Conservation (phyloP, 2,329 filamentous ascomycete species). For the Ophiocordyceps unilateralis region DNA sequence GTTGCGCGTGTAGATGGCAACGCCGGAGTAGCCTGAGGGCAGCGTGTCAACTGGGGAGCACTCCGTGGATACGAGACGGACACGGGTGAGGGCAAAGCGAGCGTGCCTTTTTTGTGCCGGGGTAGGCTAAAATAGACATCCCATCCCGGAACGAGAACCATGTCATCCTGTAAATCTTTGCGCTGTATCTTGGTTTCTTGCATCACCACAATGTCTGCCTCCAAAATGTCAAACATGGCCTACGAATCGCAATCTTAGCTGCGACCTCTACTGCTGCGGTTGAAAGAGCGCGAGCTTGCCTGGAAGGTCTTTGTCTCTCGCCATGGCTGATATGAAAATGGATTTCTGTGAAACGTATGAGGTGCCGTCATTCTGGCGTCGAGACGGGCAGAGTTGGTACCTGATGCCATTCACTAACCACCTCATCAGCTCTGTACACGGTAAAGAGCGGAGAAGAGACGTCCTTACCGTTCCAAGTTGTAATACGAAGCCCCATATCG, state of each 20-base stretch:
- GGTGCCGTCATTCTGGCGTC: neutral
- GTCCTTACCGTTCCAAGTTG: slow-evolving; percentile 61
- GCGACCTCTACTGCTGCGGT: neutral
- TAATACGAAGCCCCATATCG: slow-evolving; percentile 61
- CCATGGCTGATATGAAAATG: slow-evolving; percentile 76
- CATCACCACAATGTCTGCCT: slow-evolving; percentile 85
- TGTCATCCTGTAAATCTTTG: slow-evolving; percentile 83
- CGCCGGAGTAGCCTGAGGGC: slow-evolving; percentile 69
- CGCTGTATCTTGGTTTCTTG: slow-evolving; percentile 94
- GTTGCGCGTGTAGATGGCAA: slow-evolving; percentile 88
- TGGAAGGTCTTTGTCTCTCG: slow-evolving; percentile 51
- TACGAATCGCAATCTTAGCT: slow-evolving; percentile 12
- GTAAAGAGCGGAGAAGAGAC: neutral
- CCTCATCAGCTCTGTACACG: slow-evolving; percentile 1
- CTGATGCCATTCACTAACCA: slow-evolving; percentile 60
- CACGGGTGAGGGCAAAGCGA: neutral
- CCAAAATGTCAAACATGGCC: slow-evolving; percentile 88
- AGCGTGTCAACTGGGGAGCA: neutral
- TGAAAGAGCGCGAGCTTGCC: slow-evolving; percentile 21
- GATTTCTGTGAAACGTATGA: slow-evolving; percentile 36
- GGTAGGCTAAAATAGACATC: slow-evolving; percentile 92
- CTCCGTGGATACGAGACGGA: neutral
- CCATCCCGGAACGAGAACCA: slow-evolving; percentile 90
- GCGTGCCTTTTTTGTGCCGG: slow-evolving; percentile 72
- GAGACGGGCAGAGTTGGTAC: slow-evolving; percentile 11